Evolutionary conservation across 2,329 filamentous ascomycete species (phyloP).

Genomic region (Salinomyces thailandicus): DNA sequence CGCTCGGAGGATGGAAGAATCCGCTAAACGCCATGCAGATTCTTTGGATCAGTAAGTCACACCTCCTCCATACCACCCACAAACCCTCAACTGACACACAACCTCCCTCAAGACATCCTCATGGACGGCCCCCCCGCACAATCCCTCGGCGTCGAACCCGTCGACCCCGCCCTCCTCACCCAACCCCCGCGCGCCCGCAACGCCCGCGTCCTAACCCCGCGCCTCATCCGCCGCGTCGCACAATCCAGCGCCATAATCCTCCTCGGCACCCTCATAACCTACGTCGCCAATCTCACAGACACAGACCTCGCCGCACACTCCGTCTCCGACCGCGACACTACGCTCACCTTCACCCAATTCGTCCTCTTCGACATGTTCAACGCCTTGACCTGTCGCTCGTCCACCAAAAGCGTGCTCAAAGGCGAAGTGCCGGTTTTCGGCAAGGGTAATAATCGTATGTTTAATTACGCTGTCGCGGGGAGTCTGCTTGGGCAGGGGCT

Average conservation of each 20-base stretch:
- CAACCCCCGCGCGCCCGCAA: slow-evolving; percentile 77
- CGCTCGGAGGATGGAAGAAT: slow-evolving; percentile 83
- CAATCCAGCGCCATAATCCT: slow-evolving; percentile 85
- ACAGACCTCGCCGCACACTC: slow-evolving; percentile 49
- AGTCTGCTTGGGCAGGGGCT: slow-evolving; percentile 76
- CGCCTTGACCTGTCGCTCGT: slow-evolving; percentile 82
- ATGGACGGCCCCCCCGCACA: slow-evolving; percentile 98
- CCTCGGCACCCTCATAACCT: slow-evolving; percentile 81
- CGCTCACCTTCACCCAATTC: slow-evolving; percentile 98
- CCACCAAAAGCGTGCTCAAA: slow-evolving; percentile 75
- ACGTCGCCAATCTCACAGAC: slow-evolving; percentile 78
- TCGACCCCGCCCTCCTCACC: slow-evolving; percentile 89
- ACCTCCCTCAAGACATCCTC: slow-evolving; percentile 64
- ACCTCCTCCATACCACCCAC: slow-evolving; percentile 1
- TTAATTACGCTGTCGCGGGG: slow-evolving; percentile 88
- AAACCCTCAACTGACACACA: slow-evolving; percentile 11
- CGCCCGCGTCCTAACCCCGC: slow-evolving; percentile 80
- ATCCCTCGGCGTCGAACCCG: slow-evolving; percentile 88
- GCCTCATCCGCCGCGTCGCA: slow-evolving; percentile 72
- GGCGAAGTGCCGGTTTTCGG: slow-evolving; percentile 59
- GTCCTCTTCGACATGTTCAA: slow-evolving; percentile 99
- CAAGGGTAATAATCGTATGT: slow-evolving; percentile 78
- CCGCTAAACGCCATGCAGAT: slow-evolving; percentile 99
- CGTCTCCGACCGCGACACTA: slow-evolving; percentile 88
- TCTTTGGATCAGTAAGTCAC: slow-evolving; percentile 85